Percentiles rank a stretch among this genome's conserved stretches.
These are phyloP conservation scores for Rhododendron ferrugineum DNA, from an alignment of 148 eudicot species.

Conservation along the genomic window DNA sequence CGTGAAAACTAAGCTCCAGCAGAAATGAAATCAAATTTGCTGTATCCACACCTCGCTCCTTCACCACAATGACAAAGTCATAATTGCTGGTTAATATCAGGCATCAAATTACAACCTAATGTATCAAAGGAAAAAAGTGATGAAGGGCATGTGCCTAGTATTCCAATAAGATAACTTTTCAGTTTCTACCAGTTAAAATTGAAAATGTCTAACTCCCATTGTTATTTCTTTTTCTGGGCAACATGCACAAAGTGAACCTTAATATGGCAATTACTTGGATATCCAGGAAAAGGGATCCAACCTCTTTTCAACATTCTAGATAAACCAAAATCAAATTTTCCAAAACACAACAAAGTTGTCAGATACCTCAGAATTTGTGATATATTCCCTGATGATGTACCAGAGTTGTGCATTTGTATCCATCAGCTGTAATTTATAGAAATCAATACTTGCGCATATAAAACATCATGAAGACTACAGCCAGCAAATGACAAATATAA, in stretches of 20 bases:
- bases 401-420: conserved; percentile 98
- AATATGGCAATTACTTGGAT: neutral
- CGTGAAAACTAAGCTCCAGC: conserved; percentile 97
- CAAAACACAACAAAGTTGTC: neutral
- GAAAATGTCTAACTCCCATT: neutral
- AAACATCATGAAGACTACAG: neutral
- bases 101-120: neutral
- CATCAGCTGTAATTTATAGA: conserved; percentile 69
- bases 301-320: neutral
- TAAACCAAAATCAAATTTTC: neutral
- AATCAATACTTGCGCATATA: conserved; percentile 8
- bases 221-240: neutral
- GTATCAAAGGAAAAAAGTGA: neutral
- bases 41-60: conserved; percentile 87
- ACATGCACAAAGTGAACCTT: neutral
- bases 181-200: neutral
- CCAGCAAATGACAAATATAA: neutral
- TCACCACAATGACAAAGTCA: conserved; percentile 26
- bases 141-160: neutral
- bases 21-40: conserved; percentile 82
- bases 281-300: neutral
- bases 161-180: neutral
- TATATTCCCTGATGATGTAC: conserved; percentile 96
- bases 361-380: conserved; percentile 82
- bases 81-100: conserved; percentile 11